Evolutionary conservation across 768 basidiomycete genomes (phyloP).

Genomic region (Tulasnella sp.): DNA sequence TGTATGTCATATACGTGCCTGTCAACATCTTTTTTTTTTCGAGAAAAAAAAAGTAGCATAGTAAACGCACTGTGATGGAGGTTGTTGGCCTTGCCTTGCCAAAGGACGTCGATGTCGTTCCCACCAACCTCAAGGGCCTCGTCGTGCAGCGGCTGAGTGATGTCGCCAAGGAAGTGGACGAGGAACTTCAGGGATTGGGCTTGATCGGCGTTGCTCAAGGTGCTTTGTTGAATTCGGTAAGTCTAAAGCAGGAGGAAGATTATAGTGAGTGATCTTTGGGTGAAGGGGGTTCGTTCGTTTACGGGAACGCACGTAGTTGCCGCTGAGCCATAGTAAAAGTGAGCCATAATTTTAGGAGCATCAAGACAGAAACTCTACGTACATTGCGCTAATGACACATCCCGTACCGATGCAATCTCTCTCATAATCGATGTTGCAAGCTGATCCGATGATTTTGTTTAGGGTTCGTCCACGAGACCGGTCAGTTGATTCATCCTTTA

Average conservation of each 20-base stretch:
- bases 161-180: constrained; percentile 17
- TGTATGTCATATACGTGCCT: too few relatives aligned
- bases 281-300: neutral
- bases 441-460: too few relatives aligned
- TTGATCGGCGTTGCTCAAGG: neutral
- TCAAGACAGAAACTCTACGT: neutral
- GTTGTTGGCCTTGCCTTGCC: constrained; percentile 8
- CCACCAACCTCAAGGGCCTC: constrained; percentile 14
- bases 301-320: constrained; percentile 6
- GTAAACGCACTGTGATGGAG: constrained; percentile 14
- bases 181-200: constrained; percentile 15
- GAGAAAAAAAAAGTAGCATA: neutral
- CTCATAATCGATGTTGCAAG: too few relatives aligned
- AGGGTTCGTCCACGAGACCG: neutral
- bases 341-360: neutral
- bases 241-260: neutral
- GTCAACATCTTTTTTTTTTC: too few relatives aligned
- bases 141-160: constrained; percentile 17
- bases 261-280: neutral
- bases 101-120: constrained; percentile 14
- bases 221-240: constrained; percentile 4
- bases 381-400: constrained; percentile 12
- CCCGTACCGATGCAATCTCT: neutral
- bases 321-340: neutral
- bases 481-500: too few relatives aligned